Conservation (phyloP, 345 rosid genomes). For the Jatropha curcas region DNA sequence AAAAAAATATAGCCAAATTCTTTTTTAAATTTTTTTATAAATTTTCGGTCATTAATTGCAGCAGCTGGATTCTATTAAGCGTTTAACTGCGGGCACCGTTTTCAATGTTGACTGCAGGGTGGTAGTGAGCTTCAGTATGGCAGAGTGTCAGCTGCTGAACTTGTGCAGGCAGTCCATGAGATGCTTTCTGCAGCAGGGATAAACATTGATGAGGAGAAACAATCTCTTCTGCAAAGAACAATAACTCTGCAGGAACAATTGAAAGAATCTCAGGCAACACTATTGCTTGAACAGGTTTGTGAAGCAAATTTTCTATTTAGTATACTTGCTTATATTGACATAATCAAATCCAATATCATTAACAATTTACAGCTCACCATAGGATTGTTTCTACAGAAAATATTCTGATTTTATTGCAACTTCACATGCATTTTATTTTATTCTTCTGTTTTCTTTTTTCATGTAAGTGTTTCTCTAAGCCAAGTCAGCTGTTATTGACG, state of each 20-base stretch:
- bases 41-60: background rate
- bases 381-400: background rate
- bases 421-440: background rate
- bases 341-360: background rate
- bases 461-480: background rate
- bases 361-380: background rate
- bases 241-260: constrained; percentile 75
- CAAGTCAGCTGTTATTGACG: background rate
- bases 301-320: background rate
- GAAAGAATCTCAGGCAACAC: constrained; percentile 72
- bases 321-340: background rate
- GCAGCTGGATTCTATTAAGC: background rate
- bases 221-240: constrained; percentile 66
- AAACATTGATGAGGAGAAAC: constrained; percentile 76
- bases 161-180: constrained; percentile 88
- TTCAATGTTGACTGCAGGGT: constrained; percentile 41
- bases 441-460: background rate
- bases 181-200: constrained; percentile 95
- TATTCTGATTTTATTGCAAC: background rate
- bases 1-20: too few species aligned
- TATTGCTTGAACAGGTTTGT: constrained; percentile 83
- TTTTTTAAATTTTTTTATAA: too few species aligned
- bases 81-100: constrained; percentile 1
- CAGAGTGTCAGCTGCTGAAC: constrained; percentile 76
- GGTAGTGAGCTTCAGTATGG: constrained; percentile 61